phyloP scores from a whole-genome alignment of 345 rosid genomes.

The Hevea brasiliensis region DNA sequence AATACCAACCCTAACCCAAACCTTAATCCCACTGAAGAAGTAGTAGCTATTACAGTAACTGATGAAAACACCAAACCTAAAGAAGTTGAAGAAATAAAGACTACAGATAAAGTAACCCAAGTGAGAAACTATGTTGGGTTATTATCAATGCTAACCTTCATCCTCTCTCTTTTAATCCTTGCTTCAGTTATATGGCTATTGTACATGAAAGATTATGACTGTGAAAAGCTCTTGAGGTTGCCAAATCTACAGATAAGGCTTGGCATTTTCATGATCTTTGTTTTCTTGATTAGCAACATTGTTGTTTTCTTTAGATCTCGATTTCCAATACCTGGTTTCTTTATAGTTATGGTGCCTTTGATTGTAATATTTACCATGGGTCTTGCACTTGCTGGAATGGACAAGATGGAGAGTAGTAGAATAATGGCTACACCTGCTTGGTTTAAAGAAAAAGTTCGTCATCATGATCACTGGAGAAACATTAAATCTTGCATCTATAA shows the following conservation, averaged over 20 bases:
- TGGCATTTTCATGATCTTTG: slow-evolving; percentile 45
- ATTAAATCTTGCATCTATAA: slow-evolving; percentile 66
- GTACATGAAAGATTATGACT: slow-evolving; percentile 70
- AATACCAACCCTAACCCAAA: not conserved
- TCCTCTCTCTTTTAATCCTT: slow-evolving; percentile 66
- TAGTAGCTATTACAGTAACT: not conserved
- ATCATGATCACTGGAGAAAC: slow-evolving; percentile 47
- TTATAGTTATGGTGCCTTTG: slow-evolving; percentile 51
- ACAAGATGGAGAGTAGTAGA: slow-evolving; percentile 45
- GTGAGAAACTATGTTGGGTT: slow-evolving; percentile 38
- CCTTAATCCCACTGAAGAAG: not conserved
- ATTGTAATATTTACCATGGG: slow-evolving; percentile 57
- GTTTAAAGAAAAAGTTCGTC: slow-evolving; percentile 49
- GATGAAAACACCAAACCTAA: slow-evolving; percentile 3
- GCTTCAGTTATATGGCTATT: slow-evolving; percentile 60
- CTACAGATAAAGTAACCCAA: slow-evolving; percentile 7
- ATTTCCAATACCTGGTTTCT: slow-evolving; percentile 50
- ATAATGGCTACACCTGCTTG: slow-evolving; percentile 57
- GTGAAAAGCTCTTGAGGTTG: slow-evolving; percentile 58
- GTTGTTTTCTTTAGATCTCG: slow-evolving; percentile 40
- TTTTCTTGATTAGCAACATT: slow-evolving; percentile 46
- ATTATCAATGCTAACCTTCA: slow-evolving; percentile 38
- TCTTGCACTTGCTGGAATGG: slow-evolving; percentile 54
- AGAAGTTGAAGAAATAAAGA: not conserved
- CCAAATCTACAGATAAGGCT: slow-evolving; percentile 53